phyloP scores from a whole-genome alignment of 805 yeast genomes.

The Candida koratica region DNA sequence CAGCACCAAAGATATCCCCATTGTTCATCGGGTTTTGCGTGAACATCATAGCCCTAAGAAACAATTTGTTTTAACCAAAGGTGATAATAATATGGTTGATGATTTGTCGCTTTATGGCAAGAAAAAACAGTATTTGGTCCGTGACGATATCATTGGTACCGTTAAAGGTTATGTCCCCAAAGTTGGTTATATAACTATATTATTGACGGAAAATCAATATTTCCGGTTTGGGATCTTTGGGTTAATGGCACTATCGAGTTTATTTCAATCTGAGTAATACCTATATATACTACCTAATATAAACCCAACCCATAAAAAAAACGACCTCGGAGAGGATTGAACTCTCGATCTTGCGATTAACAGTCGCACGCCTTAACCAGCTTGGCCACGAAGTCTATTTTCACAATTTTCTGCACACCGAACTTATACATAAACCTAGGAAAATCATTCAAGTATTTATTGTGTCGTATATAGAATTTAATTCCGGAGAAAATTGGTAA shows the following conservation, averaged over 20 bases:
- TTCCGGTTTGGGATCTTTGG: conserved; percentile 78
- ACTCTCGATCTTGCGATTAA: conserved; percentile 20
- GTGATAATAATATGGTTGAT: conserved; percentile 92
- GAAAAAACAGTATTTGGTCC: conserved; percentile 70
- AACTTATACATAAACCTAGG: too few species aligned
- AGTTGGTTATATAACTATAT: conserved; percentile 86
- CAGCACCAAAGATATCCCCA: conserved; percentile 78
- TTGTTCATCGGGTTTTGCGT: conserved; percentile 90
- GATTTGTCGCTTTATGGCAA: conserved; percentile 82
- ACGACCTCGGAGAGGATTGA: conserved; percentile 20
- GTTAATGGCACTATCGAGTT: conserved; percentile 63
- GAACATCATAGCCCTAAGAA: conserved; percentile 61
- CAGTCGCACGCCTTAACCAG: conserved; percentile 21
- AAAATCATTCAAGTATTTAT: background rate
- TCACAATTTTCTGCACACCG: too few species aligned
- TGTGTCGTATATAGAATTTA: background rate
- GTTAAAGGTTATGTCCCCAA: conserved; percentile 91
- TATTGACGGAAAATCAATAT: conserved; percentile 83
- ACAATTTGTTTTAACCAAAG: conserved; percentile 84
- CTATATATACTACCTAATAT: too few species aligned
- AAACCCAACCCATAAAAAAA: background rate
- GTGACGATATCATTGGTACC: conserved; percentile 82
- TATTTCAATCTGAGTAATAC: conserved; percentile 38
- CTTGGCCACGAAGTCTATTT: conserved; percentile 19
- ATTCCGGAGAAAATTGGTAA: background rate